Base-by-base conservation (phyloP, 345 rosid genomes). In the Streptanthus diversifolius region DNA sequence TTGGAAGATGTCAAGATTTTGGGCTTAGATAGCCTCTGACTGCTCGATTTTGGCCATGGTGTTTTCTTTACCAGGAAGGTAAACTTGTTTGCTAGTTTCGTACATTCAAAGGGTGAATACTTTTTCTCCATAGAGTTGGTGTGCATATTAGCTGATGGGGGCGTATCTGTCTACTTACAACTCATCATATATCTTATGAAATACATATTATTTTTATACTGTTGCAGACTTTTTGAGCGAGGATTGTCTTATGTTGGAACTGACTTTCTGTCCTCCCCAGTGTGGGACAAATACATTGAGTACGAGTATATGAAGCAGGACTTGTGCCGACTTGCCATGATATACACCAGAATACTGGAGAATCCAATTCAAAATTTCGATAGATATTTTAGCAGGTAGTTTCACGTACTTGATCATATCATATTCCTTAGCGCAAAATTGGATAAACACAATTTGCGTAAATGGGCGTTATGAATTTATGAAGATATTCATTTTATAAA, bases 201-300 rank as follows among this genome's bases (percentile, higher is more conserved):
- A 32, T 69, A 10, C 18, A 44, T 73, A 59, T 66, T 24, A 57
- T 74, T 51, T 35, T 65, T 17, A 44, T 77, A 27, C 32, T 69
- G 36, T 19, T 85, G 59, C 92, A 92, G 98, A 80, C 90, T 90
- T 74, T 93, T 93, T 79, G 99, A 93, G 70, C 88, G 93, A 53
- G 99, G 86, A 54, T 76, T 95, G 77, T 86, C 83, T 13, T 91
- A 91, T 56, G 95, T 88, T 75, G 99, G 96, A 79, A 82, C 96
- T 74, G 95, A 91, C 81, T 95, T 91, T 82, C 68, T 89, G 69
- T 91, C 90, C 43, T 85, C 54, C 68, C 83, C 93, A 4, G 81
- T 95, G 19, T 95, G 99, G 99, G 99, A 91, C 76, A 90, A 90
- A 78, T 95, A 91, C 81, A 87, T 95, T 40, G 99, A 91, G 81